Base-by-base conservation (phyloP, 257 asterid genomes). In the Nyctanthes arbortristis region DNA sequence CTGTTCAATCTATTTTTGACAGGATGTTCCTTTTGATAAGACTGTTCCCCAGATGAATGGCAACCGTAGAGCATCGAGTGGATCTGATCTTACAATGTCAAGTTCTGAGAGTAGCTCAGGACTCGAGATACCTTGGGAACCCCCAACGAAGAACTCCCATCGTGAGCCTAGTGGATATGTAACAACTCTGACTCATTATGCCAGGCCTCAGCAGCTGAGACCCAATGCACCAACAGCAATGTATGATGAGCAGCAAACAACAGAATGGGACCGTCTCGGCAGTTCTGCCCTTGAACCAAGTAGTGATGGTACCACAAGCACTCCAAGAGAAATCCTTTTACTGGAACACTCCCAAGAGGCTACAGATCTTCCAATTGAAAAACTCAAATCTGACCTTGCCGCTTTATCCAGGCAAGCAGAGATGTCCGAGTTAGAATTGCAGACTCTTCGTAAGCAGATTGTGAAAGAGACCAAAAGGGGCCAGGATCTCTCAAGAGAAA, bases 371-470 rank as follows among this genome's bases (percentile, higher is more conserved):
- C 84, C 80, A 63, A 75, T 86, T 1, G 98, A 86, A 71, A 88
- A 85, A 75, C 93, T 88, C 73, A 94, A 75, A 86, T 71, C 88
- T 5, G 97, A 93, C 59, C 70, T 89, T 36, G 67, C 88, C 28
- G 82, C 87, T 76, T 70, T 85, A 79, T 76, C 96, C 1, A 88
- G 99, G 75, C 97, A 88, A 55, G 91, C 87, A 0, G 94, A 88
- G 78, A 80, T 94, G 88, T 92, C 96, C 0, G 97, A 92, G 31
- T 66, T 94, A 77, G 99, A 94, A 84, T 73, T 92, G 39, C 99
- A 94, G 85, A 84, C 97, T n/a, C 96, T 94, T 39, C 92, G 98
- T 34, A 94, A 88, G 79, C 99, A 94, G 82, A 84, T 94, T 39
- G 94, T 91, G 76, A 92, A 87, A 78, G 99, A 94, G 79, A 85